A percentile compares a stretch with the other conserved stretches of the same genome.
Evolutionary conservation across 768 basidiomycete genomes (phyloP).

Genomic region (Psilocybe subaeruginosa): DNA sequence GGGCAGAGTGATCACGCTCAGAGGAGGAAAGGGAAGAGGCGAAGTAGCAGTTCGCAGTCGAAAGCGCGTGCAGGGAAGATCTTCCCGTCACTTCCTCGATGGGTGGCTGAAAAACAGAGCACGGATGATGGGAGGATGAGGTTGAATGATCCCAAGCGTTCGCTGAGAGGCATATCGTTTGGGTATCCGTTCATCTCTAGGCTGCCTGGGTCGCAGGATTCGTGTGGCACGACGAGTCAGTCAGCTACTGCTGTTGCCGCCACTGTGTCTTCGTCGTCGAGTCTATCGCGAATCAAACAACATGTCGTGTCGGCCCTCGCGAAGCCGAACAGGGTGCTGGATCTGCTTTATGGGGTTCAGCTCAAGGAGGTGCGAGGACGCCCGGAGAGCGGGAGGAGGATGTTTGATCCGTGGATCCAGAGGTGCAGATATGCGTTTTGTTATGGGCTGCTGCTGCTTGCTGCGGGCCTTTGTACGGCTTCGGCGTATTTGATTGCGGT

Average conservation of each 20-base stretch:
- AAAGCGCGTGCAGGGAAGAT: constrained; percentile 28
- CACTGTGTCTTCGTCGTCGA: constrained; percentile 12
- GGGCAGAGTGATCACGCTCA: constrained; percentile 8
- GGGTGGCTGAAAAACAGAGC: constrained; percentile 46
- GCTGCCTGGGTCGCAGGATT: constrained; percentile 34
- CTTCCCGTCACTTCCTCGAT: constrained; percentile 40
- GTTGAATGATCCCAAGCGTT: constrained; percentile 46
- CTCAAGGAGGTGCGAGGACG: constrained; percentile 44
- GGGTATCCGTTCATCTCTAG: constrained; percentile 67
- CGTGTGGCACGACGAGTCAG: constrained; percentile 10
- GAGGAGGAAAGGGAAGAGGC: constrained; percentile 22
- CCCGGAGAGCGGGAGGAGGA: constrained; percentile 45
- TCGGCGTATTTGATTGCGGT: constrained; percentile 45
- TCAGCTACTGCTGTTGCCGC: neutral
- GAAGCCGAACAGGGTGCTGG: constrained; percentile 47
- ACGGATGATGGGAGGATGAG: constrained; percentile 44
- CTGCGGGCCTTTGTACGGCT: constrained; percentile 39
- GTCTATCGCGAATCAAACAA: constrained; percentile 9
- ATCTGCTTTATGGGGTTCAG: constrained; percentile 47
- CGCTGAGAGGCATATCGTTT: constrained; percentile 48
- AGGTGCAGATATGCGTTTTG: constrained; percentile 61
- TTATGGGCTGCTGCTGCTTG: constrained; percentile 48
- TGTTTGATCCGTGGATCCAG: constrained; percentile 65
- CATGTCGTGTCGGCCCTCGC: constrained; percentile 36
- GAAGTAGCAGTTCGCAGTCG: constrained; percentile 17